Base-by-base conservation (phyloP, 2,329 filamentous ascomycete species). In the Alternaria brassicicola region DNA sequence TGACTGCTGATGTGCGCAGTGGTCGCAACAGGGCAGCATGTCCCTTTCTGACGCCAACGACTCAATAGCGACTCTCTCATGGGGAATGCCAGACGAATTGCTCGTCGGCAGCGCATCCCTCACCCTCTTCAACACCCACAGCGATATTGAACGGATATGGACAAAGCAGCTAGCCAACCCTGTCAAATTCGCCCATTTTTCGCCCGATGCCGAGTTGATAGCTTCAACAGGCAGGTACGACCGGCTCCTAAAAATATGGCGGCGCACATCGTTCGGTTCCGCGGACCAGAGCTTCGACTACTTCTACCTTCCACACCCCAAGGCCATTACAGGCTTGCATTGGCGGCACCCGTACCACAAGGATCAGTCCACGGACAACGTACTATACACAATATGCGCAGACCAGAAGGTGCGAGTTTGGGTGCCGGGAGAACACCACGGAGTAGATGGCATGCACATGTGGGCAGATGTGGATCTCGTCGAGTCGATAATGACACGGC, bases 211-310 rank as follows among this genome's bases (percentile, higher is more conserved):
- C 12, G 88, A 89, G 19, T 88, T 96, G 60, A 92, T 98, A 52
- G 94, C 93, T 17, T 93, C 91, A 1, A 86, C 90, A 12, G 90
- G 92, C 39, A 81, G 84, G 48, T 87, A 91, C 72, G 95, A 98
- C 76, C 85, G 89, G 50, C 80, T 98, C 19, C 88, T 96, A 65
- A 98, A 99, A 79, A 86, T 98, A 68, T 99, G 96, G 95, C 87
- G 93, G 63, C 86, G 94, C 52, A 81, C 96, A 23, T 90, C 90
- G 8, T 97, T 94, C 73, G 92, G 92, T 13, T 85, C 87, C 1
- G 89, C 92, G 57, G 90, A 96, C 66, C 89, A 92, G 36, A 85
- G 90, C 55, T 98, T 98, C 77, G 94, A 98, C 69, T 89, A 96
- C 69, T 88, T 89, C 26, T 98, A 98, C 77, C 86, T 99, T 2